A percentile compares a stretch with the other conserved stretches of the same genome.
phyloP scores from a whole-genome alignment of 768 basidiomycete species.

The Boletus subparvulus region DNA sequence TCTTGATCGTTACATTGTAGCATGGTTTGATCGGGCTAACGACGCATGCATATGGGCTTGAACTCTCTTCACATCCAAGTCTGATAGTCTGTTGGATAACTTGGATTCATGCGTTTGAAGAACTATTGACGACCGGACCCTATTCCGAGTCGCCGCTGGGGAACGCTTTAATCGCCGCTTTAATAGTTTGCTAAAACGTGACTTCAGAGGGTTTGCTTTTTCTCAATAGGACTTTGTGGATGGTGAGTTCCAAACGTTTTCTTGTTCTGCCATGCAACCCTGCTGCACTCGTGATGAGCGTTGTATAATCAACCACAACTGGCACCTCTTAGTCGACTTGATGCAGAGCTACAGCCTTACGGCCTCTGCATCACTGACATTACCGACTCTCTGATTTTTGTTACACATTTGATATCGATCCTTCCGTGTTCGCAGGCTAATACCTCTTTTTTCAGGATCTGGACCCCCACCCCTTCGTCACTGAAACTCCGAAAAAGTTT shows the following conservation, averaged over 20 bases:
- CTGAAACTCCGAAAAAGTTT: neutral
- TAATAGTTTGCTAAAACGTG: neutral
- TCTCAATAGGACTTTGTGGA: neutral
- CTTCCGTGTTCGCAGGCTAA: constrained; percentile 17
- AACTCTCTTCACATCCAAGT: neutral
- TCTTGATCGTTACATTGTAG: neutral
- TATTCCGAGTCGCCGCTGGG: too few species aligned
- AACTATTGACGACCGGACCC: too few species aligned
- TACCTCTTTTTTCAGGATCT: constrained; percentile 11
- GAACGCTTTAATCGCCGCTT: constrained; percentile 20
- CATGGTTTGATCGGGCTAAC: neutral
- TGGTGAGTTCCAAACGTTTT: constrained; percentile 18
- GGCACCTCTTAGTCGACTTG: constrained; percentile 94
- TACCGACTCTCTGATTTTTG: constrained; percentile 54
- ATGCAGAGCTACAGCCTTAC: constrained; percentile 35
- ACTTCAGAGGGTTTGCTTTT: neutral
- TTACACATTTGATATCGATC: neutral
- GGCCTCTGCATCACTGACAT: constrained; percentile 73
- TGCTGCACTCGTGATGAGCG: constrained; percentile 64
- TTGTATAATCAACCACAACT: constrained; percentile 69
- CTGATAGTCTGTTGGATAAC: neutral
- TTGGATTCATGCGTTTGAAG: too few species aligned
- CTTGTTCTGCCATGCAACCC: neutral
- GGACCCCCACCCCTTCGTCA: neutral
- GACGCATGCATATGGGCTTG: too few species aligned